Conservation (phyloP, 768 basidiomycete species). For the Pleurotus pulmonarius region DNA sequence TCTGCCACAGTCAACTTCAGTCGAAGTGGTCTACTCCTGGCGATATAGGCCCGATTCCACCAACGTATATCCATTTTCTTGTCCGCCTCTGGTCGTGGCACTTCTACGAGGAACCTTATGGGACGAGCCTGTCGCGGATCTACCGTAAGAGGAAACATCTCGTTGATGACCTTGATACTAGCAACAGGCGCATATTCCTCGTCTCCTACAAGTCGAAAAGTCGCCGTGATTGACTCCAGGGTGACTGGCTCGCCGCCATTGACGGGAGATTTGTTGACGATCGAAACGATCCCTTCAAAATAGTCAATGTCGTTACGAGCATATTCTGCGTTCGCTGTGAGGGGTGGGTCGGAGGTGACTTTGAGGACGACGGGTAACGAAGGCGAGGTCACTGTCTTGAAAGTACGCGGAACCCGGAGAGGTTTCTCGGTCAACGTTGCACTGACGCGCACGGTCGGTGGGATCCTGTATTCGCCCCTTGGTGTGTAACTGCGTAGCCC, state of each 20-base stretch:
- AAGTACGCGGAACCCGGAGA: slow-evolving; percentile 28
- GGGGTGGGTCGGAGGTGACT: slow-evolving; percentile 29
- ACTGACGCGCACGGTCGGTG: slow-evolving; percentile 26
- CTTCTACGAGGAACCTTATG: slow-evolving; percentile 24
- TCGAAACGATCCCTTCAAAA: slow-evolving; percentile 28
- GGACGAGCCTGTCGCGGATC: slow-evolving; percentile 32
- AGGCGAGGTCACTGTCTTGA: slow-evolving; percentile 30
- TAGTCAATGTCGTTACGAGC: slow-evolving; percentile 22
- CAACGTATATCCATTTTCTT: slow-evolving; percentile 22
- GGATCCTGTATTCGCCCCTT: slow-evolving; percentile 26
- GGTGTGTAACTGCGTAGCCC: slow-evolving; percentile 33
- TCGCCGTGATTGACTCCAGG: slow-evolving; percentile 27
- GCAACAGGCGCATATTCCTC: slow-evolving; percentile 25
- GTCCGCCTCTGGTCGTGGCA: slow-evolving; percentile 32
- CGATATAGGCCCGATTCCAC: slow-evolving; percentile 30
- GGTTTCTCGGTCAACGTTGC: slow-evolving; percentile 28
- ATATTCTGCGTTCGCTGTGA: slow-evolving; percentile 27
- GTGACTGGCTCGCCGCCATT: slow-evolving; percentile 29
- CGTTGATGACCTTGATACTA: slow-evolving; percentile 21
- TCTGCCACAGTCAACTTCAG: slow-evolving; percentile 31
- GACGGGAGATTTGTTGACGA: slow-evolving; percentile 33
- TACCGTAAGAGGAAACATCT: slow-evolving; percentile 27
- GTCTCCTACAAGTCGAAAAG: slow-evolving; percentile 33
- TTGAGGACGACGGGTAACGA: slow-evolving; percentile 29
- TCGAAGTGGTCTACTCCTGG: slow-evolving; percentile 31